A percentile compares a stretch with the other conserved stretches of the same genome.
Conservation (phyloP, 177 flowering plant species). For the Vitis hybrid region DNA sequence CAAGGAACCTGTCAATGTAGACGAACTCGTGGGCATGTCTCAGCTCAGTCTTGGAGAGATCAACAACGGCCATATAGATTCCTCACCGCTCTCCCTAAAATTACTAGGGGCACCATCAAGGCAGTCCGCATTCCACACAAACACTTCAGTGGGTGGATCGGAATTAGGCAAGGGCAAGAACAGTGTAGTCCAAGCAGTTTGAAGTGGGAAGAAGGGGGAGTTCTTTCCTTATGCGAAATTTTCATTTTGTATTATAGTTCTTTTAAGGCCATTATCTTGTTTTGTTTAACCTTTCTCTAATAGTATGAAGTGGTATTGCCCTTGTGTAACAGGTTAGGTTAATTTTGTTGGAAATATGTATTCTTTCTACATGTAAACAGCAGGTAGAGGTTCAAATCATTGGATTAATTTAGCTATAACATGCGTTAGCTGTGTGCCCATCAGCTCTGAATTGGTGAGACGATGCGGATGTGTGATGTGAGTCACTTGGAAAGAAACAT, state of each 20-base stretch:
- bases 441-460: no score
- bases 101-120: conserved; percentile 60
- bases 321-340: conserved; percentile 19
- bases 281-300: neutral
- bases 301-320: neutral
- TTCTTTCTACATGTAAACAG: conserved; percentile 39
- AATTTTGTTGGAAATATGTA: conserved; percentile 11
- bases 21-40: conserved; percentile 80
- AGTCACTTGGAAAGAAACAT: no score
- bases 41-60: conserved; percentile 59
- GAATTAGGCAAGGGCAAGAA: conserved; percentile 36
- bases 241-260: neutral
- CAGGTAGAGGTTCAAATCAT: conserved; percentile 17
- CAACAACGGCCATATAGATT: conserved; percentile 28
- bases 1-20: conserved; percentile 75
- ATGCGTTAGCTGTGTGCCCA: neutral
- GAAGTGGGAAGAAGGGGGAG: conserved; percentile 15
- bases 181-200: conserved; percentile 54
- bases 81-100: conserved; percentile 51
- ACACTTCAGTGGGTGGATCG: conserved; percentile 37
- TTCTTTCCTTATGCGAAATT: neutral
- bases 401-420: conserved; percentile 8
- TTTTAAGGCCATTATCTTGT: neutral
- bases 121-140: conserved; percentile 80
- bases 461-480: no score